Evolutionary conservation across 2,329 filamentous ascomycete species (phyloP).

Genomic region (Aureobasidium musti): DNA sequence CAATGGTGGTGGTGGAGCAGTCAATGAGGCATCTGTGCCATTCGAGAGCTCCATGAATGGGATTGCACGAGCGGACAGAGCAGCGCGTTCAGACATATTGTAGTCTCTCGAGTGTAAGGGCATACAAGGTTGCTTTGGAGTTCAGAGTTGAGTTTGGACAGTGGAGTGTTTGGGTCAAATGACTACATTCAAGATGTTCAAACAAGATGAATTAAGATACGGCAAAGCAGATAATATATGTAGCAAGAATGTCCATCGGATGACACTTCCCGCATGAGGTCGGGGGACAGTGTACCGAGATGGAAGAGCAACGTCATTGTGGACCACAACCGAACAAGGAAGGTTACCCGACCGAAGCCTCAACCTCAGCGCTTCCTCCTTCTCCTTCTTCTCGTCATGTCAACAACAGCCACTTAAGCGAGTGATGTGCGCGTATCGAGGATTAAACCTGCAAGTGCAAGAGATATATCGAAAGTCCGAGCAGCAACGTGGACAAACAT

Average conservation of each 20-base stretch:
- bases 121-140: neutral
- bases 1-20: constrained; percentile 49
- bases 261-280: constrained; percentile 14
- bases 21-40: constrained; percentile 46
- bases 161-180: neutral
- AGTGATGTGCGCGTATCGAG: neutral
- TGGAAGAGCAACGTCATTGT: constrained; percentile 4
- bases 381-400: neutral
- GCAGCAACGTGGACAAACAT: neutral
- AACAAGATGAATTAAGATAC: neutral
- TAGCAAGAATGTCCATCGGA: neutral
- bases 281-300: constrained; percentile 11
- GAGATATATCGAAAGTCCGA: neutral
- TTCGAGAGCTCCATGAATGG: constrained; percentile 55
- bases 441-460: neutral
- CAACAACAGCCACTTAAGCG: neutral
- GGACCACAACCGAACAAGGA: neutral
- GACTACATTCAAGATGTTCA: too few species aligned
- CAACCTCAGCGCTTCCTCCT: neutral
- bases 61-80: constrained; percentile 49
- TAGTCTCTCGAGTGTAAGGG: constrained; percentile 3
- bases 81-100: constrained; percentile 45
- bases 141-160: neutral
- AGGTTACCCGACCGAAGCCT: constrained; percentile 6
- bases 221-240: constrained; percentile 5